Percentiles rank a stretch among this genome's conserved stretches.
Conservation (phyloP, 1,284 basidiomycete species). For the Malassezia dermatis region DNA sequence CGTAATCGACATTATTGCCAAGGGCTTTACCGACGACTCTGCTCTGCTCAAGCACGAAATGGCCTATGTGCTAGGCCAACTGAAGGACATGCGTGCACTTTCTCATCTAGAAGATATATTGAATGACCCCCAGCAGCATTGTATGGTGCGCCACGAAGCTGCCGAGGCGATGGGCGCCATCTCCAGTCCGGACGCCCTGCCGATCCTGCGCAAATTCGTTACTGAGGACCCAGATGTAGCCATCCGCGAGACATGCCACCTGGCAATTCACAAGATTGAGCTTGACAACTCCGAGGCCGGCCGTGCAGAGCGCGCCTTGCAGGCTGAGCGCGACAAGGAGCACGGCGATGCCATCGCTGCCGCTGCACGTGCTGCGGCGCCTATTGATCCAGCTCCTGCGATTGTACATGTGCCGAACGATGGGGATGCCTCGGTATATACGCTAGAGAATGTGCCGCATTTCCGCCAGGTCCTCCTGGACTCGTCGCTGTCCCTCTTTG, state of each 20-base stretch:
- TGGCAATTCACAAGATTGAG: slow-evolving; percentile 86
- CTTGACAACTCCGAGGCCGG: slow-evolving; percentile 60
- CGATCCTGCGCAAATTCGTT: slow-evolving; percentile 64
- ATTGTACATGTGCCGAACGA: slow-evolving; percentile 29
- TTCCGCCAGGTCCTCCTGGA: slow-evolving; percentile 64
- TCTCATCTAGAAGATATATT: slow-evolving; percentile 70
- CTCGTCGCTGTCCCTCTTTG: slow-evolving; percentile 65
- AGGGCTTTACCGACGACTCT: slow-evolving; percentile 75
- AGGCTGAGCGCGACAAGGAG: slow-evolving; percentile 23
- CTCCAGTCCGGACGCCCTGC: slow-evolving; percentile 59
- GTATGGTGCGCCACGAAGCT: slow-evolving; percentile 98
- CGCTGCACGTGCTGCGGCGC: slow-evolving; percentile 55
- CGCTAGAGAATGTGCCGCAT: slow-evolving; percentile 50
- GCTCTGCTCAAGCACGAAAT: slow-evolving; percentile 92
- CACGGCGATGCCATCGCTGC: slow-evolving; percentile 16
- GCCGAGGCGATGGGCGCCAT: slow-evolving; percentile 98
- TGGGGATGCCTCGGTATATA: slow-evolving; percentile 18
- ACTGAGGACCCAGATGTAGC: slow-evolving; percentile 61
- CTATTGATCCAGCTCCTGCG: slow-evolving; percentile 86
- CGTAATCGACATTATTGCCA: slow-evolving; percentile 73
- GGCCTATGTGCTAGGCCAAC: slow-evolving; percentile 92
- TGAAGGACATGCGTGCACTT: slow-evolving; percentile 64
- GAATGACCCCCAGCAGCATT: slow-evolving; percentile 62
- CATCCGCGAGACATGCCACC: slow-evolving; percentile 93
- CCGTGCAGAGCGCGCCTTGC: slow-evolving; percentile 48